These are phyloP conservation scores for Selaginella moellendorffii DNA, from an alignment of 75 land plant genomes.

Conservation along the genomic window DNA sequence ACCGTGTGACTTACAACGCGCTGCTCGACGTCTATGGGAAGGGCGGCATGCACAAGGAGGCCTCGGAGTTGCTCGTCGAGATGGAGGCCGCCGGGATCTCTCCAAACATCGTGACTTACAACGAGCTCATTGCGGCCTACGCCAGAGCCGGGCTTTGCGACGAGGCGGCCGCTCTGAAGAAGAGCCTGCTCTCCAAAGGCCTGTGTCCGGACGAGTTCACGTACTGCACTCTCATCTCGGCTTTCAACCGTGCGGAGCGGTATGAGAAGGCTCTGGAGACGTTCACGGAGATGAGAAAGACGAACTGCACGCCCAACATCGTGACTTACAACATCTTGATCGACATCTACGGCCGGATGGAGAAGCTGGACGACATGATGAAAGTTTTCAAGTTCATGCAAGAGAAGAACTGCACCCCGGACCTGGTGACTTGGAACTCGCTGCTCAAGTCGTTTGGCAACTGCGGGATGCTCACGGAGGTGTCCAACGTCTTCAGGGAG, in stretches of 20 bases:
- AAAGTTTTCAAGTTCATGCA: conserved; percentile 60
- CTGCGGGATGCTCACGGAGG: not conserved
- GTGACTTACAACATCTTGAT: conserved; percentile 81
- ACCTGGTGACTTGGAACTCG: conserved; percentile 91
- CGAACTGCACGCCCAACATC: conserved; percentile 56
- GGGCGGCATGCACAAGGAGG: conserved; percentile 54
- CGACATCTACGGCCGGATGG: conserved; percentile 64
- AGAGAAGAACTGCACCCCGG: conserved; percentile 30
- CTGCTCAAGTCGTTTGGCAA: conserved; percentile 22
- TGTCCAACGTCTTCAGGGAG: conserved; percentile 59
- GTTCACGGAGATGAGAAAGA: conserved; percentile 54
- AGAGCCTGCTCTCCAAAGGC: conserved; percentile 46
- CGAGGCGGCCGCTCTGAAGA: conserved; percentile 52
- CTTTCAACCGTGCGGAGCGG: conserved; percentile 55
- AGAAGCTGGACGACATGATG: conserved; percentile 72
- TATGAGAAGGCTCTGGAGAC: conserved; percentile 43
- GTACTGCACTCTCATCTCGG: conserved; percentile 65
- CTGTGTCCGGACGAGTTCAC: conserved; percentile 74
- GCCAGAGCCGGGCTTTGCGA: conserved; percentile 63
- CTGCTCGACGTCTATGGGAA: conserved; percentile 92
- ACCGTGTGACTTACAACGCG: conserved; percentile 79
- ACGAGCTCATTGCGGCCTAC: conserved; percentile 72
- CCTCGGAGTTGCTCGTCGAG: conserved; percentile 46
- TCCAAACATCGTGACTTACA: conserved; percentile 74
- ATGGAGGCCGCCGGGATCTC: conserved; percentile 57